phyloP scores from a whole-genome alignment of 495 filamentous ascomycete species.

The Terfezia claveryi region DNA sequence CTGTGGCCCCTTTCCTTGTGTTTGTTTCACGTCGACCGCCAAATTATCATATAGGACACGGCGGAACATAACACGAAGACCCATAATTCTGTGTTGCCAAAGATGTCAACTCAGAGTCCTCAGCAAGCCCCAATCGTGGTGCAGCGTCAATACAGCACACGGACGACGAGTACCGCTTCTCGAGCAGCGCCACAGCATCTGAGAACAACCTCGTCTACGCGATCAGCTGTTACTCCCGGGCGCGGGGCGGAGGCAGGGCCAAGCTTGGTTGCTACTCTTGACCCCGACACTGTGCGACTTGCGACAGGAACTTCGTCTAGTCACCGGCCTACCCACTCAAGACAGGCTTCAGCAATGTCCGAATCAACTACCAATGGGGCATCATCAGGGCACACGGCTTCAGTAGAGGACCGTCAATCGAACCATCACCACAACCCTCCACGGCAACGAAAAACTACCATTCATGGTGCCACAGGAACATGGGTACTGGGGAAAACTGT shows the following conservation, averaged over 20 bases:
- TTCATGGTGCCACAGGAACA: slow-evolving; percentile 23
- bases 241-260: slow-evolving; percentile 7
- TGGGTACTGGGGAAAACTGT: slow-evolving; percentile 95
- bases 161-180: slow-evolving; percentile 12
- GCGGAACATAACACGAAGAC: too few relatives aligned
- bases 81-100: background rate
- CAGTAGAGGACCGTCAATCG: slow-evolving; percentile 5
- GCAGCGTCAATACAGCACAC: slow-evolving; percentile 19
- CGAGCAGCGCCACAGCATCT: slow-evolving; percentile 6
- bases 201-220: background rate
- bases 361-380: slow-evolving; percentile 4
- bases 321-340: slow-evolving; percentile 12
- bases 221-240: slow-evolving; percentile 4
- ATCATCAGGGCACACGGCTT: background rate
- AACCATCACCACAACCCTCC: slow-evolving; percentile 10
- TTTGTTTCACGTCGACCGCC: too few relatives aligned
- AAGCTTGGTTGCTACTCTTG: slow-evolving; percentile 5
- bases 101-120: slow-evolving; percentile 4
- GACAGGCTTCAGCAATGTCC: slow-evolving; percentile 16
- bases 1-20: too few relatives aligned
- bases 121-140: slow-evolving; percentile 18
- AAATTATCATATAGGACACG: too few relatives aligned
- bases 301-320: slow-evolving; percentile 4
- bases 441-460: slow-evolving; percentile 15
- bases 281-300: slow-evolving; percentile 12